These are phyloP conservation scores for Limnanthes douglasii DNA, from an alignment of 345 rosid genomes.

Conservation along the genomic window DNA sequence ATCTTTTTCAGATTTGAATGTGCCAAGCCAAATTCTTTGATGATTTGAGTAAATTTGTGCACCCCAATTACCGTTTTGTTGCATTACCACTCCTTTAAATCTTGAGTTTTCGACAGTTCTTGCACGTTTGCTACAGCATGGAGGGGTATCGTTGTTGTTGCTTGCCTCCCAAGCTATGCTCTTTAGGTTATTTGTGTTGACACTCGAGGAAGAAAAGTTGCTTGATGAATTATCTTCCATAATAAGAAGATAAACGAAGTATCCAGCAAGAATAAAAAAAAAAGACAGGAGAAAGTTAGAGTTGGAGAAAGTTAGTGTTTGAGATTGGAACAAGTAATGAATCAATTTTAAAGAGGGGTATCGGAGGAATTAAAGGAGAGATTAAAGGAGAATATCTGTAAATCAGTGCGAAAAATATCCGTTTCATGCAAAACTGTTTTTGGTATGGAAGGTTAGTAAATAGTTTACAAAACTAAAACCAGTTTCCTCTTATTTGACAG, in stretches of 20 bases:
- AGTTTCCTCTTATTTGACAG: too few species aligned
- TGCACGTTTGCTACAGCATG: background rate
- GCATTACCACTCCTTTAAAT: conserved; percentile 46
- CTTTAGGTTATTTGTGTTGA: conserved; percentile 2
- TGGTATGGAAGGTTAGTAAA: too few species aligned
- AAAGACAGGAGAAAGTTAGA: background rate
- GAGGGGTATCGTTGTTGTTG: background rate
- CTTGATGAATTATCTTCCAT: conserved; percentile 18
- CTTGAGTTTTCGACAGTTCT: background rate
- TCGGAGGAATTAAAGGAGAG: conserved; percentile 12
- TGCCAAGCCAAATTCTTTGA: conserved; percentile 51
- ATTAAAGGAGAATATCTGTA: too few species aligned
- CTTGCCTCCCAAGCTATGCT: conserved; percentile 1
- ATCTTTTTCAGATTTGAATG: conserved; percentile 39
- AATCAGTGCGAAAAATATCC: too few species aligned
- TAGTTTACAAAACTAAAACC: too few species aligned
- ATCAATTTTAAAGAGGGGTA: conserved; percentile 1
- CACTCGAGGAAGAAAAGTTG: conserved; percentile 13
- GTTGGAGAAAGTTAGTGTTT: background rate
- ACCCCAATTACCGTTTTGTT: conserved; percentile 49
- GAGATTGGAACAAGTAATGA: background rate
- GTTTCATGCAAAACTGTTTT: too few species aligned
- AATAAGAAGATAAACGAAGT: background rate
- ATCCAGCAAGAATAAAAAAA: background rate
- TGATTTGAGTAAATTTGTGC: conserved; percentile 51